These are phyloP conservation scores for Volvox reticuliferus DNA, from an alignment of 139 green algal genomes.

Conservation along the genomic window DNA sequence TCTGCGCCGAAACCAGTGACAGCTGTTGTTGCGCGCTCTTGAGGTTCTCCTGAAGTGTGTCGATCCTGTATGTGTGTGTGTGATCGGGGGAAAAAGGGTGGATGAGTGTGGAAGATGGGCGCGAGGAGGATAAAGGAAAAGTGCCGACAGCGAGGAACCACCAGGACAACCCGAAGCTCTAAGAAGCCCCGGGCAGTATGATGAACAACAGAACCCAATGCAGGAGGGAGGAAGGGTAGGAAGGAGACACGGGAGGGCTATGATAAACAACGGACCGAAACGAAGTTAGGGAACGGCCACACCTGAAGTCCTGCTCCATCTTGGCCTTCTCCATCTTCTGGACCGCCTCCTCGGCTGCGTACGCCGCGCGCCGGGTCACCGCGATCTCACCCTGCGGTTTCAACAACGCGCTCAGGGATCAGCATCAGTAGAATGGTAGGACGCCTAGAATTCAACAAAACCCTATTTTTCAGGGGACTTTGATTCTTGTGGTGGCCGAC, in stretches of 20 bases:
- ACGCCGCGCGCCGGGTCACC: conserved; percentile 83
- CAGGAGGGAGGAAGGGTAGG: too few species aligned
- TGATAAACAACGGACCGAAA: too few species aligned
- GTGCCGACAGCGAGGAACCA: too few species aligned
- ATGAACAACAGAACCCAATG: too few species aligned
- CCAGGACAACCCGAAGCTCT: too few species aligned
- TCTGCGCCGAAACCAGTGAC: conserved; percentile 73
- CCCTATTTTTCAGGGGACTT: background rate
- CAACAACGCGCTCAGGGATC: background rate
- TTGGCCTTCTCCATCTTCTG: conserved; percentile 87
- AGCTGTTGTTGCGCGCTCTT: conserved; percentile 74
- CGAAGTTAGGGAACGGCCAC: too few species aligned
- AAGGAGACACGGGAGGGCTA: too few species aligned
- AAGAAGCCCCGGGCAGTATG: too few species aligned
- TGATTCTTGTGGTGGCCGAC: too few species aligned
- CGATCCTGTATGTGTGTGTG: conserved; percentile 44
- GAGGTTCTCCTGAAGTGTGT: conserved; percentile 66
- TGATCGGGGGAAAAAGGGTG: background rate
- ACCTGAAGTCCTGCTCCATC: conserved; percentile 87
- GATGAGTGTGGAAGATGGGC: background rate
- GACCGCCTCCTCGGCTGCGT: conserved; percentile 85
- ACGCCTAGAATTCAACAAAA: background rate
- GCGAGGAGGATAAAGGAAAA: too few species aligned
- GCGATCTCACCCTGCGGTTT: conserved; percentile 79
- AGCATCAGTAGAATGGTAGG: background rate